These are phyloP conservation scores for Rosellinia necatrix DNA, from an alignment of 2,329 filamentous ascomycete genomes.

Conservation along the genomic window DNA sequence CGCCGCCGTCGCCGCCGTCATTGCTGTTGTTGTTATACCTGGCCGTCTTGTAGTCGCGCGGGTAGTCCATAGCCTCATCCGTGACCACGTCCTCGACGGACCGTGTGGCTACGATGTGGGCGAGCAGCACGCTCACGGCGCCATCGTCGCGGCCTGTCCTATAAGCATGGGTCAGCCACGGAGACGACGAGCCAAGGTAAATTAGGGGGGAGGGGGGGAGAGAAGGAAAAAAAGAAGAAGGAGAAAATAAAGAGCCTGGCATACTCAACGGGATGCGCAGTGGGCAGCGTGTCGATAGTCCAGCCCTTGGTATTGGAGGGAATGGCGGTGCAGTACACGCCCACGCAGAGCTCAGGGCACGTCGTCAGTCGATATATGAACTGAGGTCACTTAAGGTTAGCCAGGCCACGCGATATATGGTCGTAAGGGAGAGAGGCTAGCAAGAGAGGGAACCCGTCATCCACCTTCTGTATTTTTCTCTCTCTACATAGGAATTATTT, in stretches of 20 bases:
- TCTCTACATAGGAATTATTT: too few species aligned
- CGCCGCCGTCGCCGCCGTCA: conserved; percentile 23
- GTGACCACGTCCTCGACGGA: conserved; percentile 66
- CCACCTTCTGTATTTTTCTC: too few species aligned
- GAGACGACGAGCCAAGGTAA: not conserved
- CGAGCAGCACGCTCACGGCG: conserved; percentile 67
- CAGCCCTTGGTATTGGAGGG: conserved; percentile 52
- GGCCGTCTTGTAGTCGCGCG: conserved; percentile 66
- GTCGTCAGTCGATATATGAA: conserved; percentile 75
- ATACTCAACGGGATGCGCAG: conserved; percentile 60
- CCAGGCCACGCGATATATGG: not conserved
- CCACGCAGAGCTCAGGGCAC: conserved; percentile 78
- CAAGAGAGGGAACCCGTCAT: not conserved
- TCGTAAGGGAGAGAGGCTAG: not conserved
- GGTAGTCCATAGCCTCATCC: conserved; percentile 77
- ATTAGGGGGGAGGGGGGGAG: not conserved
- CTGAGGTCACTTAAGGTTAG: conserved; percentile 51
- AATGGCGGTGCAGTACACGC: conserved; percentile 73
- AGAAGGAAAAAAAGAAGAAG: not conserved
- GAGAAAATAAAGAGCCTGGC: not conserved
- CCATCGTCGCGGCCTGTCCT: conserved; percentile 59
- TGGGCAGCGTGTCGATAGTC: conserved; percentile 57
- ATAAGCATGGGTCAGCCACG: too few species aligned
- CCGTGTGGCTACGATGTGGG: conserved; percentile 77
- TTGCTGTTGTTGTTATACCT: conserved; percentile 40